Percentiles rank a stretch among this genome's conserved stretches.
Conservation (phyloP, 257 asterid species). For the Primulina tabacum region DNA sequence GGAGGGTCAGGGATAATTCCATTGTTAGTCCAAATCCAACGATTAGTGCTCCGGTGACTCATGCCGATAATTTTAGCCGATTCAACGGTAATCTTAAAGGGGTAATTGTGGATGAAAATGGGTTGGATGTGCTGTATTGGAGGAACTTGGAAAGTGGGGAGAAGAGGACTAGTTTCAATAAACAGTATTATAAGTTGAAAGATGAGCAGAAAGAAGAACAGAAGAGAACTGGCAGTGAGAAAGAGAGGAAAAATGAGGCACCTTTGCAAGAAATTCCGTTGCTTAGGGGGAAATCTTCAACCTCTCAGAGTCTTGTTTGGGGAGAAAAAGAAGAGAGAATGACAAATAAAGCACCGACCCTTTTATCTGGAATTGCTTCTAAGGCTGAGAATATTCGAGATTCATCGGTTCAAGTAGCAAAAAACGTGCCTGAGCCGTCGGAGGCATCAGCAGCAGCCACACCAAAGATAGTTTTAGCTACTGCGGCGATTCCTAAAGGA, state of each 20-base stretch:
- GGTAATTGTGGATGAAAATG: slow-evolving; percentile 50
- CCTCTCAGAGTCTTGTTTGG: slow-evolving; percentile 46
- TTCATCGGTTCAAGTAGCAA: slow-evolving; percentile 11
- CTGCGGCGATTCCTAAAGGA: slow-evolving; percentile 9
- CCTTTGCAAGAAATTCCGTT: slow-evolving; percentile 41
- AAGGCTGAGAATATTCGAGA: slow-evolving; percentile 22
- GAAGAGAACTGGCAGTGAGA: slow-evolving; percentile 21
- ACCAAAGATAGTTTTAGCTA: neutral
- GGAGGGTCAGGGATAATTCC: slow-evolving; percentile 25
- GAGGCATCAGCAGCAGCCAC: neutral
- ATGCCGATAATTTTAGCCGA: slow-evolving; percentile 26
- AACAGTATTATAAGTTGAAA: slow-evolving; percentile 25
- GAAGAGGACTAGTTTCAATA: slow-evolving; percentile 27
- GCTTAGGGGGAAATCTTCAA: slow-evolving; percentile 48
- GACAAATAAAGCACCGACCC: neutral
- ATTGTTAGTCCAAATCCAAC: neutral
- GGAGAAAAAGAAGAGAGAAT: slow-evolving; percentile 17
- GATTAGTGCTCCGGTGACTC: slow-evolving; percentile 10
- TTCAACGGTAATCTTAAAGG: slow-evolving; percentile 49
- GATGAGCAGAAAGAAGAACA: slow-evolving; percentile 34
- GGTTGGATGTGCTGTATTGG: slow-evolving; percentile 56
- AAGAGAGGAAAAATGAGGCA: slow-evolving; percentile 4
- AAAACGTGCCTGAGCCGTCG: neutral
- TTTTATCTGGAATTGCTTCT: slow-evolving; percentile 12
- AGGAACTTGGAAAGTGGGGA: slow-evolving; percentile 37